Percentiles rank a stretch among this genome's conserved stretches.
Conservation (phyloP, 345 rosid genomes). For the Anastatica hierochuntica region DNA sequence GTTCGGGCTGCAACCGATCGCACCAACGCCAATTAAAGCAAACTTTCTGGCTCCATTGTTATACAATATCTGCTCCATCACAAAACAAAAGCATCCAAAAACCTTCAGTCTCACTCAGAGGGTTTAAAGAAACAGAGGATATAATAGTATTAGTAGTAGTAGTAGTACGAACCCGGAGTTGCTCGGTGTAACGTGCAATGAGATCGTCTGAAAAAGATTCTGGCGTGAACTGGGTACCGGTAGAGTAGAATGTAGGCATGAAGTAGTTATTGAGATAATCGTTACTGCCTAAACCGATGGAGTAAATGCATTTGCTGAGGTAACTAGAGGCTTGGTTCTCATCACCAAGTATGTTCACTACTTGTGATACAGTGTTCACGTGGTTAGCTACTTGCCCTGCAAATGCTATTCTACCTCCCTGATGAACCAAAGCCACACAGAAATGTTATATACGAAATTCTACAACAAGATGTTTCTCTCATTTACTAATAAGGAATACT, state of each 20-base stretch:
- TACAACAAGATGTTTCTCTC: no score
- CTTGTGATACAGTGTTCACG: conserved; percentile 47
- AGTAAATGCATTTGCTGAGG: conserved; percentile 62
- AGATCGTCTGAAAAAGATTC: conserved; percentile 52
- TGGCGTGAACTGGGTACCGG: conserved; percentile 41
- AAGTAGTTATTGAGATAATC: conserved; percentile 94
- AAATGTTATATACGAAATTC: no score
- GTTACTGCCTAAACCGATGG: conserved; percentile 80
- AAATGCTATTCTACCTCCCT: conserved; percentile 75
- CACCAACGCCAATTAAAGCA: conserved; percentile 66
- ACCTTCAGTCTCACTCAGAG: not conserved
- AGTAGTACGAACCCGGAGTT: conserved; percentile 42
- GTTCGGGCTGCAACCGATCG: conserved; percentile 84
- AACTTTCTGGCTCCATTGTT: conserved; percentile 78
- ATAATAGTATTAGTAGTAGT: no score
- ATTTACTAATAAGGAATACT: no score
- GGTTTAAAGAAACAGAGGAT: not conserved
- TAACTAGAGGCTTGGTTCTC: conserved; percentile 36
- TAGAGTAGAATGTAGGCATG: conserved; percentile 62
- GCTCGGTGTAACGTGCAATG: conserved; percentile 45
- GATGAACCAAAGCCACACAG: not conserved
- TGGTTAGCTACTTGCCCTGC: conserved; percentile 70
- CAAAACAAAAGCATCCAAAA: not conserved
- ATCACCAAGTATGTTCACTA: conserved; percentile 54
- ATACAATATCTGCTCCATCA: conserved; percentile 43